Base-by-base conservation (phyloP, 2,329 filamentous ascomycete genomes). In the Cladosporium halotolerans region DNA sequence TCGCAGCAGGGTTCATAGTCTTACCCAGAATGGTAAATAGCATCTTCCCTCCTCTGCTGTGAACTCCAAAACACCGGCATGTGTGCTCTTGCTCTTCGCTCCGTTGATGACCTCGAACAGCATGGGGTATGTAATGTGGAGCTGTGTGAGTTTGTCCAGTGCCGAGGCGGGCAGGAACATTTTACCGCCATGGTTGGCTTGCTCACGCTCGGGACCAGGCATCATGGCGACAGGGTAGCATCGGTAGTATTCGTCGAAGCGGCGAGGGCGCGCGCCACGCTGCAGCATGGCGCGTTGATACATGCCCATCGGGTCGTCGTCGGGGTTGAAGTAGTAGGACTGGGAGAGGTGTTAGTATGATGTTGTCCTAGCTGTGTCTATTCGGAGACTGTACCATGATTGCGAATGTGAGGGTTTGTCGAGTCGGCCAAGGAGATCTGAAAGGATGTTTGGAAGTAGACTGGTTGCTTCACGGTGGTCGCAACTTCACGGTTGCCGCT, bases 211-310 rank as follows among this genome's bases (percentile, higher is more conserved):
- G 36, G 89, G 83, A 2, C 92, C 91, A 10, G 91, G 89, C 58
- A 95, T 83, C 91, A 99, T 97, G 63, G 86, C 84, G 64, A 96
- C 81, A 41, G 93, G 93, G 67, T 97, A 99, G 77, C 91, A 96
- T 65, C 93, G 86, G 74, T 96, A 97, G 76, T 96, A 97, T 72
- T 99, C 93, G 72, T 99, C 92, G 75, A 99, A 99, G 56, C 91
- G 88, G 63, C 89, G 87, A 62, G 73, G 77, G 64, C 69, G 77
- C 33, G 73, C 70, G 31, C 73, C 70, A 58, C 74, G 75, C 34
- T 74, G 74, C 55, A 80, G 67, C 70, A 81, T 77, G 55, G 75
- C 74, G 11, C 73, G 70, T 57, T 79, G 75, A 57, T 81, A 77
- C 65, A 81, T 76, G 54, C 75, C 69, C 70, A 78, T 75, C 43